Evolutionary conservation across 257 asterid species (phyloP).

Genomic region (Solanum peruvianum): DNA sequence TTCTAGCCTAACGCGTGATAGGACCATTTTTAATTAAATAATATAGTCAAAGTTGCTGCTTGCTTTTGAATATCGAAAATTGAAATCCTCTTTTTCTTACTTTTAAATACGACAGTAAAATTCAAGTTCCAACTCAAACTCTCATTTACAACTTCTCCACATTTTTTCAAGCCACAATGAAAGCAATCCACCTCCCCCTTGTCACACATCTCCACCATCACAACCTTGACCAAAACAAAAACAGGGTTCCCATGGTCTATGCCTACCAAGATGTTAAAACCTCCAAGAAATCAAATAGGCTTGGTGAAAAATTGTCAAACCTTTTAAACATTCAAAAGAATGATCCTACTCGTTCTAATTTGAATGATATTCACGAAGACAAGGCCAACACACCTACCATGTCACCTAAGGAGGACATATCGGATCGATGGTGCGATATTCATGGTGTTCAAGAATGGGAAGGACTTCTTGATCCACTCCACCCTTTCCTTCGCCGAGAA

Average conservation of each 20-base stretch:
- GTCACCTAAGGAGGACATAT: slow-evolving; percentile 54
- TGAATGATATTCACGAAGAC: slow-evolving; percentile 16
- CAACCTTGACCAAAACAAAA: background rate
- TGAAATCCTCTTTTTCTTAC: background rate
- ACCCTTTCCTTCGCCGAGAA: slow-evolving; percentile 53
- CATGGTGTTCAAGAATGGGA: slow-evolving; percentile 55
- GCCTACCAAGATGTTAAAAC: slow-evolving; percentile 15
- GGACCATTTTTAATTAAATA: background rate
- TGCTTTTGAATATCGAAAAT: background rate
- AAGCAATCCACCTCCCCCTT: slow-evolving; percentile 2
- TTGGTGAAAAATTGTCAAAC: slow-evolving; percentile 40
- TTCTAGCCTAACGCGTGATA: no score
- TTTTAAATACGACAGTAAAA: background rate
- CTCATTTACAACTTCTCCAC: background rate
- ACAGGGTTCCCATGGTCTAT: background rate
- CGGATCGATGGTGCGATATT: slow-evolving; percentile 38
- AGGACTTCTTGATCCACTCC: slow-evolving; percentile 51
- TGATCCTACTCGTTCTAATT: background rate
- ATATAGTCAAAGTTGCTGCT: background rate
- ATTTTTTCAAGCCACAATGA: background rate
- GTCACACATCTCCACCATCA: background rate
- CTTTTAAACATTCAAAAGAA: slow-evolving; percentile 26
- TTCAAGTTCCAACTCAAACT: background rate
- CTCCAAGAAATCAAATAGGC: slow-evolving; percentile 23
- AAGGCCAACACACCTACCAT: slow-evolving; percentile 29